phyloP scores from a whole-genome alignment of 78 protist genomes.

The Monocercomonoides exilis region DNA sequence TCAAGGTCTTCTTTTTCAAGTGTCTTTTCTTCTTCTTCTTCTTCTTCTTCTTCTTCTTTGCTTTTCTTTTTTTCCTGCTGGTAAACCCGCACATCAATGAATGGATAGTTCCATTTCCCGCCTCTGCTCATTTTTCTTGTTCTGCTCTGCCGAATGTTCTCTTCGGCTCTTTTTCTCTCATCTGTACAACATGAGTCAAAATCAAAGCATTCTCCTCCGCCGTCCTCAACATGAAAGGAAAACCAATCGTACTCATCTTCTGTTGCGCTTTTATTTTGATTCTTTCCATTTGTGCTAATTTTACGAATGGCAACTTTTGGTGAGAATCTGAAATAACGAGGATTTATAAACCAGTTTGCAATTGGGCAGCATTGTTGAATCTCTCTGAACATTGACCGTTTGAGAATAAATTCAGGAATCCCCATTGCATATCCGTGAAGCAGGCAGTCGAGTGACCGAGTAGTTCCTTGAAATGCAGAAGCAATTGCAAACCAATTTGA shows the following conservation, averaged over 20 bases:
- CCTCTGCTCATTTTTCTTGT: no score
- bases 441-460: neutral
- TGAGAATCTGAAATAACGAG: neutral
- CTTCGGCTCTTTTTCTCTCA: no score
- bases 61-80: no score
- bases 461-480: neutral
- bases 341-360: neutral
- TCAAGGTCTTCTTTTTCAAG: no score
- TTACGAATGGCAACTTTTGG: neutral
- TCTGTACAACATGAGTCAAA: no score
- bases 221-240: neutral
- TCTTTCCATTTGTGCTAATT: neutral
- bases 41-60: no score
- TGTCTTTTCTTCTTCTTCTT: no score
- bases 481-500: neutral
- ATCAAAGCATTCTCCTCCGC: no score
- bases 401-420: neutral
- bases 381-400: neutral
- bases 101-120: no score
- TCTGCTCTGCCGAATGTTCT: no score
- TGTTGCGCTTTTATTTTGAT: neutral
- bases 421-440: neutral
- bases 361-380: neutral
- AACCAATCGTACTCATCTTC: neutral
- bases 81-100: no score